Percentiles rank a stretch among this genome's conserved stretches.
Conservation (phyloP, 345 rosid species). For the Bruguiera parviflora region DNA sequence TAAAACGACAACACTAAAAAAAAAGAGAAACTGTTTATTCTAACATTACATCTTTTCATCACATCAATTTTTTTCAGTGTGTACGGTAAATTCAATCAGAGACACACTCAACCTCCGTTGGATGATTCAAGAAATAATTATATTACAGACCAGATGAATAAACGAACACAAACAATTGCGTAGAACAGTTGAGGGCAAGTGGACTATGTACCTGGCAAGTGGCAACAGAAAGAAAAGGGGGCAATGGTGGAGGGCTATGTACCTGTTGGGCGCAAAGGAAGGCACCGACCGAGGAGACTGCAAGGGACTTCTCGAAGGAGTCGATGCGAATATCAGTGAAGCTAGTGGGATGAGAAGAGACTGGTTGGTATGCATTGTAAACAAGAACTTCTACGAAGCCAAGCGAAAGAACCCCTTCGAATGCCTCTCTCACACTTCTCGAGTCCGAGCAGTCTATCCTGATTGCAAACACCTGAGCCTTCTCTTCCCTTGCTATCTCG, state of each 20-base stretch:
- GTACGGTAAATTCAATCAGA: too few relatives aligned
- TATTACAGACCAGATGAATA: too few relatives aligned
- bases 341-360: slow-evolving; percentile 47
- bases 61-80: too few relatives aligned
- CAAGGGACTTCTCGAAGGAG: slow-evolving; percentile 69
- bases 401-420: slow-evolving; percentile 88
- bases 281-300: slow-evolving; percentile 73
- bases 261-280: slow-evolving; percentile 93
- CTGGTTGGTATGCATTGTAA: slow-evolving; percentile 71
- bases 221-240: neutral
- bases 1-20: too few relatives aligned
- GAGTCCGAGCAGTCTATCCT: slow-evolving; percentile 87
- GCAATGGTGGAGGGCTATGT: neutral
- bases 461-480: slow-evolving; percentile 89
- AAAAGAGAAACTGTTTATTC: too few relatives aligned
- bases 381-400: slow-evolving; percentile 89
- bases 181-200: too few relatives aligned
- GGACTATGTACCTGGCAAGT: neutral
- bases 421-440: slow-evolving; percentile 84
- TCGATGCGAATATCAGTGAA: slow-evolving; percentile 64
- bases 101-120: too few relatives aligned
- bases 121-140: too few relatives aligned
- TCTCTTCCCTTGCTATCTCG: slow-evolving; percentile 84
- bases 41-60: too few relatives aligned
- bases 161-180: too few relatives aligned